Conservation (phyloP, 2,329 filamentous ascomycete species). For the Venturia aucupariae region DNA sequence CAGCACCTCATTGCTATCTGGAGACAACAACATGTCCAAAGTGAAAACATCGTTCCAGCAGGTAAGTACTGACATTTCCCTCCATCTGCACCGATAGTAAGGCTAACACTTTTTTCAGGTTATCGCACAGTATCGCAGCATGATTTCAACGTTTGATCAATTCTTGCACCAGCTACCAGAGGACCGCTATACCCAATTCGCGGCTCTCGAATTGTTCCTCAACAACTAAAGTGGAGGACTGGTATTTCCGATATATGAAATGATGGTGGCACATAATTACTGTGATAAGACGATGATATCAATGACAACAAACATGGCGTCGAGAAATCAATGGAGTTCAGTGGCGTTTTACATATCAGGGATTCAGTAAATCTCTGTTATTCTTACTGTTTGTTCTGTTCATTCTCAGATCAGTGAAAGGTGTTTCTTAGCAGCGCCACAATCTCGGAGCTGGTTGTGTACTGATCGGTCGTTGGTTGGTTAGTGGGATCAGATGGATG, state of each 20-base stretch:
- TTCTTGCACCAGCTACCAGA: slow-evolving; percentile 30
- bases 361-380: background rate
- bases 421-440: background rate
- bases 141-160: slow-evolving; percentile 45
- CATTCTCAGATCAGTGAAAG: background rate
- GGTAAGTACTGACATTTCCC: slow-evolving; percentile 41
- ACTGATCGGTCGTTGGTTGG: background rate
- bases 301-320: background rate
- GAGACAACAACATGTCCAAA: slow-evolving; percentile 40
- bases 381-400: background rate
- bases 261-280: background rate
- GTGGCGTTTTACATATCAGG: slow-evolving; percentile 2
- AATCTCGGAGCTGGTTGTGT: background rate
- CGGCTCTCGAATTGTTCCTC: background rate
- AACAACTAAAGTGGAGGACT: background rate
- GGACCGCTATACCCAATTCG: background rate
- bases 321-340: background rate
- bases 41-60: slow-evolving; percentile 61
- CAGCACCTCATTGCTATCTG: slow-evolving; percentile 26
- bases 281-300: background rate
- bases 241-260: background rate
- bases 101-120: slow-evolving; percentile 28
- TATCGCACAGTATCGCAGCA: slow-evolving; percentile 43
- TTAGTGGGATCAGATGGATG: background rate
- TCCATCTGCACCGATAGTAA: background rate